These are phyloP conservation scores for Dictyostelium capitatum DNA, from an alignment of 78 protist genomes.

Conservation along the genomic window DNA sequence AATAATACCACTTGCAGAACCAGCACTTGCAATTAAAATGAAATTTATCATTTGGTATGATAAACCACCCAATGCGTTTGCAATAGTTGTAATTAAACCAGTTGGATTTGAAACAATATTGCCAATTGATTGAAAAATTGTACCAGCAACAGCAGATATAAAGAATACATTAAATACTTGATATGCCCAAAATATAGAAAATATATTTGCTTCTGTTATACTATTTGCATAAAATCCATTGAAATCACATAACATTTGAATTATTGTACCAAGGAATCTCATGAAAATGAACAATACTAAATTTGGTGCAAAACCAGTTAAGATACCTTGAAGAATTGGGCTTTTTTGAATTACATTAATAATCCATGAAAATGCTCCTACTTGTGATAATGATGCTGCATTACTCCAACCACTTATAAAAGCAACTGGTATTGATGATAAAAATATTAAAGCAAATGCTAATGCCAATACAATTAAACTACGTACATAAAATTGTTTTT, in stretches of 20 bases:
- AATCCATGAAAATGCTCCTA: conserved; percentile 63
- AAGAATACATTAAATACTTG: conserved; percentile 80
- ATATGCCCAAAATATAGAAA: conserved; percentile 61
- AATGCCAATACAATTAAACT: conserved; percentile 5
- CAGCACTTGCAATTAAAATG: conserved; percentile 54
- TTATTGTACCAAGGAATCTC: conserved; percentile 55
- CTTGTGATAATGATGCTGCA: conserved; percentile 58
- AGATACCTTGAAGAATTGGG: conserved; percentile 43
- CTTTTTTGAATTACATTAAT: conserved; percentile 40
- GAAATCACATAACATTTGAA: neutral
- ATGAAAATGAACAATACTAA: conserved; percentile 70
- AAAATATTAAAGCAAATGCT: conserved; percentile 48
- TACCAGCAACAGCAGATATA: conserved; percentile 82
- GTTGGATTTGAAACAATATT: conserved; percentile 46
- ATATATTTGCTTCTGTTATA: conserved; percentile 35
- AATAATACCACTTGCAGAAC: neutral
- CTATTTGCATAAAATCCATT: conserved; percentile 43
- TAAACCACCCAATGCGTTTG: conserved; percentile 61
- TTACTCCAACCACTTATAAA: conserved; percentile 70
- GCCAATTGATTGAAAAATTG: conserved; percentile 79
- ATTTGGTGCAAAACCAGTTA: conserved; percentile 77
- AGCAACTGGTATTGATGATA: conserved; percentile 78
- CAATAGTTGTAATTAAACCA: conserved; percentile 20
- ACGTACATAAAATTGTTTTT: conserved; percentile 29
- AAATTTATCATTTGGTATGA: conserved; percentile 78